These are phyloP conservation scores for Wickerhamiella azymoides DNA, from an alignment of 805 yeast species.

Conservation along the genomic window DNA sequence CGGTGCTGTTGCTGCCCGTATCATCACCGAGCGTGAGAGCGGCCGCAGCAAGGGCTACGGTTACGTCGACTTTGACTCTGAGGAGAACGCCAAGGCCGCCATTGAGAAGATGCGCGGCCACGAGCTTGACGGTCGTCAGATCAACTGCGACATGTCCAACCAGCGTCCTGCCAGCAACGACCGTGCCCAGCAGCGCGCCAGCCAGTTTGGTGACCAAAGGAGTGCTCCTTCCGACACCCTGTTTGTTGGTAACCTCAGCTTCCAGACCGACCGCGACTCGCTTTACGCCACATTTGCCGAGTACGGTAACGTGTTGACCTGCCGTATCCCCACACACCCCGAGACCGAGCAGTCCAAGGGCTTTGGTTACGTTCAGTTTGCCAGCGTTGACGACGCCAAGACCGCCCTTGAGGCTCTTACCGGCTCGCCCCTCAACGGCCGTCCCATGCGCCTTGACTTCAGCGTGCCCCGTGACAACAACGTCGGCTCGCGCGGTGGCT, in stretches of 20 bases:
- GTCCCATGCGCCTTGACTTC: slow-evolving; percentile 90
- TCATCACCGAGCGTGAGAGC: slow-evolving; percentile 80
- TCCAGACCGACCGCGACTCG: slow-evolving; percentile 71
- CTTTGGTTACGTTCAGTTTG: slow-evolving; percentile 92
- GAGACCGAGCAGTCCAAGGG: slow-evolving; percentile 99
- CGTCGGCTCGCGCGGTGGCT: slow-evolving; percentile 28
- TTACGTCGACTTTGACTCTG: slow-evolving; percentile 81
- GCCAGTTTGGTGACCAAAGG: slow-evolving; percentile 76
- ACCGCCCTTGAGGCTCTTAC: slow-evolving; percentile 75
- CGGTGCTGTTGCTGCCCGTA: slow-evolving; percentile 81
- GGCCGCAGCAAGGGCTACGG: slow-evolving; percentile 90
- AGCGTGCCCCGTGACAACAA: slow-evolving; percentile 72
- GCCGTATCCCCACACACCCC: slow-evolving; percentile 95
- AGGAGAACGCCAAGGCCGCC: slow-evolving; percentile 74
- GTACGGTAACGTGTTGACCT: slow-evolving; percentile 72
- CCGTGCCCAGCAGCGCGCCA: slow-evolving; percentile 63
- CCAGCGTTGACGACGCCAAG: slow-evolving; percentile 77
- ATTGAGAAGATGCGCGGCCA: slow-evolving; percentile 72
- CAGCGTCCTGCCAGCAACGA: slow-evolving; percentile 47
- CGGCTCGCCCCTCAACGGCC: slow-evolving; percentile 79
- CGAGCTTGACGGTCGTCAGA: slow-evolving; percentile 94
- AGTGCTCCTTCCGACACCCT: slow-evolving; percentile 91
- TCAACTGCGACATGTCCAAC: slow-evolving; percentile 84
- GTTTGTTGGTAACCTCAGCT: slow-evolving; percentile 91
- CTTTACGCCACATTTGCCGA: slow-evolving; percentile 60